Evolutionary conservation across 345 rosid genomes (phyloP).

Genomic region (Arabidopsis suecica): DNA sequence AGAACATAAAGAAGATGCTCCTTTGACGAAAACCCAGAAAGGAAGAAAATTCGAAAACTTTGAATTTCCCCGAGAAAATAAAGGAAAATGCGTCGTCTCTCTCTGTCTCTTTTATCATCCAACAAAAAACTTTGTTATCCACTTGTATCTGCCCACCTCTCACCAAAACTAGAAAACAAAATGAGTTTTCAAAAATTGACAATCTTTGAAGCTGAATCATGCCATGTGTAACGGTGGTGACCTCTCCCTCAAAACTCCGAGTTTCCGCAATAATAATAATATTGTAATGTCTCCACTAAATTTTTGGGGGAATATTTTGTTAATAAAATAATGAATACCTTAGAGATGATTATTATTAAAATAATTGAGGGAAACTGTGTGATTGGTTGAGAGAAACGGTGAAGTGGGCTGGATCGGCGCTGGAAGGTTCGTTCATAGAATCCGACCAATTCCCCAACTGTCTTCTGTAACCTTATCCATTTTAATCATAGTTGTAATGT

Average conservation of each 20-base stretch:
- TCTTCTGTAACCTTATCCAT: conserved; percentile 35
- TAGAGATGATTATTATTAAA: neutral
- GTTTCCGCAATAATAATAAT: conserved; percentile 20
- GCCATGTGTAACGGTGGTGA: conserved; percentile 40
- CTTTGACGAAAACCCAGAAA: conserved; percentile 43
- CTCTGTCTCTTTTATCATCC: conserved; percentile 18
- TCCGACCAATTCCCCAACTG: neutral
- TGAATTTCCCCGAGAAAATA: conserved; percentile 26
- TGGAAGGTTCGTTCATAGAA: conserved; percentile 35
- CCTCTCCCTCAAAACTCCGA: conserved; percentile 29
- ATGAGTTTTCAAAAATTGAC: neutral
- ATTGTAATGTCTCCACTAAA: conserved; percentile 27
- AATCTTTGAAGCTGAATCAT: conserved; percentile 14
- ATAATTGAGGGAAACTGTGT: neutral
- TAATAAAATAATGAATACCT: neutral
- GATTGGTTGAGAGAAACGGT: conserved; percentile 45
- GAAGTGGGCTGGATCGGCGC: conserved; percentile 39
- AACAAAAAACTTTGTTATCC: conserved; percentile 24
- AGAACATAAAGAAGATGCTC: conserved; percentile 36
- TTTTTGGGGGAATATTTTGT: neutral
- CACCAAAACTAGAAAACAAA: conserved; percentile 18
- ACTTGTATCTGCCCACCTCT: conserved; percentile 43
- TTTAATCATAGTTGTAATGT: neutral
- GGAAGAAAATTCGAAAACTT: conserved; percentile 4
- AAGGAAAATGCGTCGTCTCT: conserved; percentile 24